A percentile compares a stretch with the other conserved stretches of the same genome.
Evolutionary conservation across 2,329 filamentous ascomycete genomes (phyloP).

Genomic region (Fusarium sp.): DNA sequence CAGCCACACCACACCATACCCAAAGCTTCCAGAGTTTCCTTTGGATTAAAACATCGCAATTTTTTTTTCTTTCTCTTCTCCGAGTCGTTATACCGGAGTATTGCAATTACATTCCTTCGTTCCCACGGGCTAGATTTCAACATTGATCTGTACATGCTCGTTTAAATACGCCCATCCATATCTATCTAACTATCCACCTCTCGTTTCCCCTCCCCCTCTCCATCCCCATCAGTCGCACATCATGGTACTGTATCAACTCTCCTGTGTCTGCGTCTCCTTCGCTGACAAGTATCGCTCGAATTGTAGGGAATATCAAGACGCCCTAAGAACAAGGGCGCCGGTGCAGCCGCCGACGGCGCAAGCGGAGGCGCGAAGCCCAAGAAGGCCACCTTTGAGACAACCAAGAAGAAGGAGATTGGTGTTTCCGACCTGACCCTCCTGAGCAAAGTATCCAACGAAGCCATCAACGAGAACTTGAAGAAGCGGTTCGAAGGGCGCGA

Average conservation of each 20-base stretch:
- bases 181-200: constrained; percentile 28
- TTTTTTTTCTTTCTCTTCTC: constrained; percentile 10
- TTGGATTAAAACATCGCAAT: constrained; percentile 42
- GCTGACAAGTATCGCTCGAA: constrained; percentile 26
- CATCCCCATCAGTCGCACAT: constrained; percentile 34
- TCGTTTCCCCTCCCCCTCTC: constrained; percentile 30
- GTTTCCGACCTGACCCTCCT: constrained; percentile 97
- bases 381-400: constrained; percentile 94
- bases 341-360: constrained; percentile 54
- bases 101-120: constrained; percentile 19
- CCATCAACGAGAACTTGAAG: constrained; percentile 99
- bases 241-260: constrained; percentile 49
- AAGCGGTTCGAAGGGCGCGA: constrained; percentile 97
- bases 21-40: constrained; percentile 40
- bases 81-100: constrained; percentile 19
- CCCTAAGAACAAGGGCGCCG: constrained; percentile 55
- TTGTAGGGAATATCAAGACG: constrained; percentile 55
- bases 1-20: constrained; percentile 48
- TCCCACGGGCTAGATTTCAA: constrained; percentile 5
- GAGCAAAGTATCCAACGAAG: constrained; percentile 98
- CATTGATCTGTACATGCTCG: constrained; percentile 43
- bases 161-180: constrained; percentile 34
- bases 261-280: constrained; percentile 20
- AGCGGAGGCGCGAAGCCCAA: constrained; percentile 74
- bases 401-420: constrained; percentile 99